A percentile compares a stretch with the other conserved stretches of the same genome.
Conservation (phyloP, 441 rosid species). For the Metrosideros polymorpha region DNA sequence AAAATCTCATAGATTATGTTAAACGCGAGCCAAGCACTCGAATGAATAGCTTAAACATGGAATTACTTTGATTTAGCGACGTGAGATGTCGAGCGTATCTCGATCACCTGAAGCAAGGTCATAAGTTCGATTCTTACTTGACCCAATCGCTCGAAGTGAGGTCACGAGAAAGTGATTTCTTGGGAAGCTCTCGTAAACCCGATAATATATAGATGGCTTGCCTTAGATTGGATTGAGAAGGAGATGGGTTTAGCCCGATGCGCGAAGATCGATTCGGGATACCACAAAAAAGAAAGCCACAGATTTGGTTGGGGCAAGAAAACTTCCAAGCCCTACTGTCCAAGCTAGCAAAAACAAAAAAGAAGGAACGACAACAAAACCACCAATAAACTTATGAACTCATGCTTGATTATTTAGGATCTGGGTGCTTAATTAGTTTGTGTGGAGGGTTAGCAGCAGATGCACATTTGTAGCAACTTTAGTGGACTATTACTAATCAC, state of each 20-base stretch:
- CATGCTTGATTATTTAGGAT: background rate
- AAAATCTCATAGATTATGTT: background rate
- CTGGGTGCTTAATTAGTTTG: background rate
- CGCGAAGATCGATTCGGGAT: background rate
- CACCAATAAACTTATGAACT: background rate
- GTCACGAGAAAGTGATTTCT: background rate
- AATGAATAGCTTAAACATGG: background rate
- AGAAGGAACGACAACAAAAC: background rate
- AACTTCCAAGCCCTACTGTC: background rate
- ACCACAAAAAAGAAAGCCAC: background rate
- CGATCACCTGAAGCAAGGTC: background rate
- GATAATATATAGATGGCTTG: background rate
- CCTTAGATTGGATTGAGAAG: background rate
- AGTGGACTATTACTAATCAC: background rate
- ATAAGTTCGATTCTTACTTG: background rate
- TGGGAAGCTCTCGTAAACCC: background rate
- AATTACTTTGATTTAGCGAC: background rate
- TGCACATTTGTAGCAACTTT: background rate
- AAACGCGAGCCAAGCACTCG: rapidly evolving
- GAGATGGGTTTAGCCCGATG: background rate
- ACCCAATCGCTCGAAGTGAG: too few relatives aligned
- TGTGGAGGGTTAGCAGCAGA: background rate
- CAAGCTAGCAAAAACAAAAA: background rate
- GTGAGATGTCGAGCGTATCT: background rate
- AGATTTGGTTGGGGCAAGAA: background rate